Percentiles rank a stretch among this genome's conserved stretches.
phyloP scores from a whole-genome alignment of 768 basidiomycete species.

The Lactarius quietus region DNA sequence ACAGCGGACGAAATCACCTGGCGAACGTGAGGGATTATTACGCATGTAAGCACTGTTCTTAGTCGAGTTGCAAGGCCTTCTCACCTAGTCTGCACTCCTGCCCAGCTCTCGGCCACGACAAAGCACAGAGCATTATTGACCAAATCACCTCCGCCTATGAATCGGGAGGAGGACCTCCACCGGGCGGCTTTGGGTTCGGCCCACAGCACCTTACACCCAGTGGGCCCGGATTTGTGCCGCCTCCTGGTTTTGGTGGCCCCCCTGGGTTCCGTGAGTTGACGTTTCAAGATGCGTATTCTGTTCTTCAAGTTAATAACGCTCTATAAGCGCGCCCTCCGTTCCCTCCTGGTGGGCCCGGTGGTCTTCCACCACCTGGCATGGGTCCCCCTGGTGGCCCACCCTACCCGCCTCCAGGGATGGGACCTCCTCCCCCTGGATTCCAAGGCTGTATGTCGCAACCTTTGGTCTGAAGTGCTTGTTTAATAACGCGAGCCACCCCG shows the following conservation, averaged over 20 bases:
- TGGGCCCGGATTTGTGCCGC: constrained; percentile 44
- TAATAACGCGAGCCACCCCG: background rate
- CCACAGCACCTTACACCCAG: constrained; percentile 66
- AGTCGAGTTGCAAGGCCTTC: background rate
- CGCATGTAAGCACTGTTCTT: constrained; percentile 52
- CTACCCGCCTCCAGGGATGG: constrained; percentile 60
- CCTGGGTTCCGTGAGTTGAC: constrained; percentile 21
- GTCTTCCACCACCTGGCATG: constrained; percentile 46
- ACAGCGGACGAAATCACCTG: constrained; percentile 95
- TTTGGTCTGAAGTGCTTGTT: background rate
- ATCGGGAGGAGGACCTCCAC: constrained; percentile 77
- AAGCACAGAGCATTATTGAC: constrained; percentile 97
- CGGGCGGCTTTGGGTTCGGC: constrained; percentile 83
- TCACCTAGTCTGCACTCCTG: constrained; percentile 23
- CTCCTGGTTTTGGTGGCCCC: constrained; percentile 48
- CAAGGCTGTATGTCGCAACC: constrained; percentile 42
- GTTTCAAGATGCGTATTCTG: background rate
- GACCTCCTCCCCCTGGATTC: constrained; percentile 41
- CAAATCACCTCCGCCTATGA: constrained; percentile 96
- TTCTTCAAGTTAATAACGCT: background rate
- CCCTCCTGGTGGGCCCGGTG: constrained; percentile 47
- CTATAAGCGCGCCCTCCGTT: constrained; percentile 62
- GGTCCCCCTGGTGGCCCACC: constrained; percentile 61
- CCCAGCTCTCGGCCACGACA: constrained; percentile 86
- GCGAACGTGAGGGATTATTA: constrained; percentile 97